phyloP scores from a whole-genome alignment of 345 rosid species.

The Acer saccharum region DNA sequence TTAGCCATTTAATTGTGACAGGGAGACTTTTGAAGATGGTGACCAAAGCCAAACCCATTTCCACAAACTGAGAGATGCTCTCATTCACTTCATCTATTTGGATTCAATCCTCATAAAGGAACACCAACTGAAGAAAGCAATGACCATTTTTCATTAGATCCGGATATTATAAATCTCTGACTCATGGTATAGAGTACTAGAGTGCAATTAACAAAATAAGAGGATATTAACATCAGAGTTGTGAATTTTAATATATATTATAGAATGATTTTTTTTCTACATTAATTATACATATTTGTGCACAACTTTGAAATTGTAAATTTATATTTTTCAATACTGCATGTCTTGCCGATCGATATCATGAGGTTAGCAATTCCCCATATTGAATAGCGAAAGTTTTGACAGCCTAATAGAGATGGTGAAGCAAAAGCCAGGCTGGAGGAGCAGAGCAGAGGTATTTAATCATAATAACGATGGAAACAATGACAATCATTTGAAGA shows the following conservation, averaged over 20 bases:
- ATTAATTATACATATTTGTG: too few relatives aligned
- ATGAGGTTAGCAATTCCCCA: too few relatives aligned
- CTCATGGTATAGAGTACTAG: too few relatives aligned
- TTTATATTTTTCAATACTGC: neutral
- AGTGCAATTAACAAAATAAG: too few relatives aligned
- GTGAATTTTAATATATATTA: too few relatives aligned
- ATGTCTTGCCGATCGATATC: neutral
- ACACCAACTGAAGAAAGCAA: too few relatives aligned
- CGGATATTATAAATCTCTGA: too few relatives aligned
- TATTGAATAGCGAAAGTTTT: too few relatives aligned
- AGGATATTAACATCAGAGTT: too few relatives aligned
- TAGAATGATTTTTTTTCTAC: too few relatives aligned
- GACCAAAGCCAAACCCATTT: conserved; percentile 18
- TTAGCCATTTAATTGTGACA: conserved; percentile 17
- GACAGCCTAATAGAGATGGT: neutral
- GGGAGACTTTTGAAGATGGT: conserved; percentile 11
- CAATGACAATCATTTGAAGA: conserved; percentile 21
- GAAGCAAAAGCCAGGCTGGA: conserved; percentile 18
- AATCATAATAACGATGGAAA: conserved; percentile 5
- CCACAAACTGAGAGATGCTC: conserved; percentile 18
- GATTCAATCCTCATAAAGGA: neutral
- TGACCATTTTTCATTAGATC: too few relatives aligned
- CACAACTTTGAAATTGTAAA: neutral
- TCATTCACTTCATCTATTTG: conserved; percentile 16
- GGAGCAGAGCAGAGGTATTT: neutral